phyloP scores from a whole-genome alignment of 2,329 filamentous ascomycete species.

The Cladosporium cucumerinum region DNA sequence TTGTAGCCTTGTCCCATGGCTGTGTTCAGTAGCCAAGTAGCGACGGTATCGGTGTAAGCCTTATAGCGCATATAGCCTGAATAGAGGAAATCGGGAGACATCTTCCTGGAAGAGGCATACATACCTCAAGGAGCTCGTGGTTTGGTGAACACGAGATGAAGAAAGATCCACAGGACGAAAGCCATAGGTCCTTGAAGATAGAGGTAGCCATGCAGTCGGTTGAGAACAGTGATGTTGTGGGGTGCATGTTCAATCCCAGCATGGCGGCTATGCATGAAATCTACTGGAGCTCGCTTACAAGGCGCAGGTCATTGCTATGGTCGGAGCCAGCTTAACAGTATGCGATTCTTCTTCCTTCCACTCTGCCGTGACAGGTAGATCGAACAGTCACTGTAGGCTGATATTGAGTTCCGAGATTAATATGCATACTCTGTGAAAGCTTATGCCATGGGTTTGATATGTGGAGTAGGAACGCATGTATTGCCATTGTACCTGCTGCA shows the following conservation, averaged over 20 bases:
- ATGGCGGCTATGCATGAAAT: neutral
- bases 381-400: neutral
- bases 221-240: neutral
- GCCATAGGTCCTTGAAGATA: neutral
- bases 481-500: neutral
- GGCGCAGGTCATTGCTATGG: neutral
- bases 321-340: neutral
- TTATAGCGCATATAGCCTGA: constrained; percentile 15
- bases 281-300: neutral
- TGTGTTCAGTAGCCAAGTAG: constrained; percentile 5
- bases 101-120: neutral
- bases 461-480: neutral
- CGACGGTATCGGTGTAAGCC: constrained; percentile 6
- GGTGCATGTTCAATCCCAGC: neutral
- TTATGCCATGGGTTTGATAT: neutral
- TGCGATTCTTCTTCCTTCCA: neutral
- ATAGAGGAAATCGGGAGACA: neutral
- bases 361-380: neutral
- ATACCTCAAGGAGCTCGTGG: neutral
- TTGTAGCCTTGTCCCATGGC: neutral
- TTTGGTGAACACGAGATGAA: neutral
- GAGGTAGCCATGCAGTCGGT: neutral
- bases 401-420: neutral
- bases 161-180: neutral
- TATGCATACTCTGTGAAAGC: neutral